A percentile compares a stretch with the other conserved stretches of the same genome.
Evolutionary conservation across 2,329 filamentous ascomycete species (phyloP).

Genomic region (Fusarium solani-melongenae): DNA sequence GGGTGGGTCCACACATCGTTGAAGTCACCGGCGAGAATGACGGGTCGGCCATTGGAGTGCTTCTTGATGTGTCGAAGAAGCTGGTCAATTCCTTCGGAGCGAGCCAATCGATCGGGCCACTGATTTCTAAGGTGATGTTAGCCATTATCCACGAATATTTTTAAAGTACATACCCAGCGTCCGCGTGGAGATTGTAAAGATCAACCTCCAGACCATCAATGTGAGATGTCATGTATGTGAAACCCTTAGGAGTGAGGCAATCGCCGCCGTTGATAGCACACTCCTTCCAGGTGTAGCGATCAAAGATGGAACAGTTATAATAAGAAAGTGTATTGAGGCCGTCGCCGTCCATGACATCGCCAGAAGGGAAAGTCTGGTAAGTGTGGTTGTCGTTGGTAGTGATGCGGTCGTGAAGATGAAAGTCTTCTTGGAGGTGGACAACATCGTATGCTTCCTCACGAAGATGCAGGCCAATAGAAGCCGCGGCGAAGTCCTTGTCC

Average conservation of each 20-base stretch:
- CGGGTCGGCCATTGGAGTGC: background rate
- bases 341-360: background rate
- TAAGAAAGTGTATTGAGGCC: background rate
- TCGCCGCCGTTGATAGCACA: background rate
- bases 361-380: background rate
- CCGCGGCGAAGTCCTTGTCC: background rate
- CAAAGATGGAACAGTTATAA: background rate
- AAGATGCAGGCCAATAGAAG: background rate
- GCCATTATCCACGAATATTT: rapidly evolving
- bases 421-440: background rate
- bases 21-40: background rate
- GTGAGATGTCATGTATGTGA: background rate
- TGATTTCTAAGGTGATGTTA: background rate
- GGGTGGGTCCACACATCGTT: background rate
- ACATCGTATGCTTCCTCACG: background rate
- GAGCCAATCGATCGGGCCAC: background rate
- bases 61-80: background rate
- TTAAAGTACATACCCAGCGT: conserved; percentile 50
- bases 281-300: background rate
- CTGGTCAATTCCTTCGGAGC: background rate
- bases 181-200: conserved; percentile 74
- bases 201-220: background rate
- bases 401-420: background rate
- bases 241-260: background rate
- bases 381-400: background rate